Conservation (phyloP, 2,329 filamentous ascomycete species). For the Tolypocladium pustulatum region DNA sequence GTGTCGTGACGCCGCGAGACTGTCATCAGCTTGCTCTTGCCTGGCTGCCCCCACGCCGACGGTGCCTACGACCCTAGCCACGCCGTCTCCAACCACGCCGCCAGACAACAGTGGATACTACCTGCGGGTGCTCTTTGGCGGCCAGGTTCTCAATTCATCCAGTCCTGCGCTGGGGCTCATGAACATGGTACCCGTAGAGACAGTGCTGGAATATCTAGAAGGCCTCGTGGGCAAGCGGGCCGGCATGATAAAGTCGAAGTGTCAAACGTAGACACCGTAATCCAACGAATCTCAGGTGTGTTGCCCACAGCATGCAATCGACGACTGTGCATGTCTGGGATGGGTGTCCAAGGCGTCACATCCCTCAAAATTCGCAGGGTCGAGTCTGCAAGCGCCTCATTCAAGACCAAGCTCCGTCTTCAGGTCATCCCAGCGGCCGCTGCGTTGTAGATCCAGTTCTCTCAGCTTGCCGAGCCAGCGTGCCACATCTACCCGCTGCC, state of each 20-base stretch:
- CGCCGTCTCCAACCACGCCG: not conserved
- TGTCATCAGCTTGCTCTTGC: conserved; percentile 18
- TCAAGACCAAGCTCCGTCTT: conserved; percentile 29
- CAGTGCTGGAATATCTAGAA: conserved; percentile 60
- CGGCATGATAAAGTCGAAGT: conserved; percentile 27
- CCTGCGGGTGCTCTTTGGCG: conserved; percentile 62
- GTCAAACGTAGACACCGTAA: conserved; percentile 2
- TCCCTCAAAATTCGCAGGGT: not conserved
- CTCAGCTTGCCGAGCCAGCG: conserved; percentile 56
- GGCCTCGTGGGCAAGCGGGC: conserved; percentile 50
- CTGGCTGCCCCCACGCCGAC: conserved; percentile 8
- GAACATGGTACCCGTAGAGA: conserved; percentile 60
- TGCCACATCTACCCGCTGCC: conserved; percentile 35
- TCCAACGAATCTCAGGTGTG: not conserved
- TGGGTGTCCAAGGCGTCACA: not conserved
- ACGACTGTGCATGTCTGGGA: not conserved
- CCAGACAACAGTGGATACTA: conserved; percentile 27
- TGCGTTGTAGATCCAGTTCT: conserved; percentile 62
- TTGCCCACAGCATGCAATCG: not conserved
- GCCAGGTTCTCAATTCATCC: conserved; percentile 54
- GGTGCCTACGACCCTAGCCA: not conserved
- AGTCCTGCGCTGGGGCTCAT: conserved; percentile 57
- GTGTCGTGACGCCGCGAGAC: conserved; percentile 11
- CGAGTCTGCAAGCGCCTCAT: not conserved
- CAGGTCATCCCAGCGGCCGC: conserved; percentile 66